Evolutionary conservation across 75 land plant species (phyloP), one percentile per base, ranked within the genome.

Genomic region (Selaginella tamariscina): DNA sequence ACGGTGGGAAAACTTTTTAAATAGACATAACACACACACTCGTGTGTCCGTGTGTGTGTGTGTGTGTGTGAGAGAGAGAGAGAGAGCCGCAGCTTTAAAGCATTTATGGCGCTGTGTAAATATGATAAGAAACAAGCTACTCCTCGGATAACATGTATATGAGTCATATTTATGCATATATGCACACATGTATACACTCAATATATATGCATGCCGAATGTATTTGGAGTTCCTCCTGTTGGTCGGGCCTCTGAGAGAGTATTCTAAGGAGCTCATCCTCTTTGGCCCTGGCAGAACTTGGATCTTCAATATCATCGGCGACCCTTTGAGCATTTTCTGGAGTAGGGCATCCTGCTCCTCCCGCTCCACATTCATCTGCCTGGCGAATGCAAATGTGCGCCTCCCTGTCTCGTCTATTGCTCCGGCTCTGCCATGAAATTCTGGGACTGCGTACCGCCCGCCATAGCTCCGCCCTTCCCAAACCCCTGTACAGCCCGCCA

Each of bases 401-500:
- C 75, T 32, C 55, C 69, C 64, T 31, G 71, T 30, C 2, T 80
- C 86, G 33, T 86, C 86, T n/a, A n/a, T 15, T 39, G 49, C 49
- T 15, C 49, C 15, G 15, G 49, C 27, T 86, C 82, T 32, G 82
- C 86, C 32, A 82, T 11, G 74, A 77, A 55, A 63, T 80, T 82
- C 33, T 89, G 86, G 21, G 82, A 83, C 62, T 85, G 91, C 5
- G 83, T 44, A 11, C 79, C 83, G 70, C 98, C n/a, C n/a, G n/a
- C n/a, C n/a, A n/a, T n/a, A n/a, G n/a, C n/a, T n/a, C n/a, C n/a
- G n/a, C n/a, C n/a, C n/a, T n/a, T n/a, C n/a, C n/a, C n/a, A n/a
- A n/a, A n/a, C n/a, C n/a, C n/a, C n/a, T n/a, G n/a, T n/a, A n/a
- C n/a, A n/a, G n/a, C n/a, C n/a, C n/a, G n/a, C n/a, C n/a, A n/a